phyloP scores from a whole-genome alignment of 208 protist genomes.

The Spongospora subterranea region DNA sequence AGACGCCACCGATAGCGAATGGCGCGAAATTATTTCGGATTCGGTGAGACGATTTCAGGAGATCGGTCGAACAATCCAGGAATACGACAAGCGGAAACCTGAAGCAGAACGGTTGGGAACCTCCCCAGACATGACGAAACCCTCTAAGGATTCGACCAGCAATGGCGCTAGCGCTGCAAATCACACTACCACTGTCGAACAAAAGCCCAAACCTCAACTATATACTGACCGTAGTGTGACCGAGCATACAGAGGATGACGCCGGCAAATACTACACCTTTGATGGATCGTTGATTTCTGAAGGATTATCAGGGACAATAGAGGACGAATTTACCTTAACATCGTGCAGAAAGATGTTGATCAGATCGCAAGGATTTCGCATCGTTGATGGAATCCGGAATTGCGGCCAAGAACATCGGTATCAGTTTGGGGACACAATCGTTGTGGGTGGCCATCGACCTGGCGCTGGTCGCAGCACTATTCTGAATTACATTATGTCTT shows the following conservation, averaged over 20 bases:
- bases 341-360: background rate
- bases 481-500: background rate
- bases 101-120: background rate
- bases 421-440: background rate
- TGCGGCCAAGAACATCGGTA: background rate
- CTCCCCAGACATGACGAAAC: background rate
- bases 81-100: background rate
- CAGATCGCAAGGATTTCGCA: background rate
- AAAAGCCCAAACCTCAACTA: background rate
- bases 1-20: background rate
- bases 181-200: background rate
- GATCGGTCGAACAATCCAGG: constrained; percentile 1
- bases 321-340: background rate
- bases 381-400: background rate
- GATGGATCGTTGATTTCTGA: background rate
- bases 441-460: background rate
- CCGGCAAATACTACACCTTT: background rate
- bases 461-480: background rate
- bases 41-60: background rate
- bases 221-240: background rate
- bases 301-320: background rate
- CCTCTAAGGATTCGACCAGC: background rate
- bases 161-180: too few species aligned
- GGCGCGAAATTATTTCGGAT: background rate
- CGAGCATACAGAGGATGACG: background rate